Evolutionary conservation across 768 basidiomycete species (phyloP), one percentile per base, ranked within the genome.

Genomic region (Phylloporus arenicola): DNA sequence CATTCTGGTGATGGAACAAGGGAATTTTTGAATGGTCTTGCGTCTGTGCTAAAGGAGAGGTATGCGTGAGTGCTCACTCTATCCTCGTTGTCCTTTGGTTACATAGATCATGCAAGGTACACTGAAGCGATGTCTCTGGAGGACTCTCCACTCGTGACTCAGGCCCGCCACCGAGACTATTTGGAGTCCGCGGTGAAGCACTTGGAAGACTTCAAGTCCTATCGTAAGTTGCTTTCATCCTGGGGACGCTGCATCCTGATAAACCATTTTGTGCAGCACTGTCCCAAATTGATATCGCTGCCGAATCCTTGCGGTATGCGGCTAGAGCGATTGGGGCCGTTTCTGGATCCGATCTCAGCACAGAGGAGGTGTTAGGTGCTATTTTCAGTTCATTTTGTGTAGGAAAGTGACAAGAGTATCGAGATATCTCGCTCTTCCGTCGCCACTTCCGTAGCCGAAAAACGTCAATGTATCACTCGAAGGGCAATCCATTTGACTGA

Each of bases 351-450:
- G 55, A 57, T 33, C 84, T 95, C 48, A 84, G 84, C 41, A 81
- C 84, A 12, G 92, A 95, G 59, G 90, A 94, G 52, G 74, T 94
- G 8, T 66, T 95, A 19, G 90, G 92, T 51, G 79, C 79, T 17
- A 77, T 95, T 22, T 95, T 95, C 62, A 74, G 76, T 30, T 86
- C 88, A 45, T 95, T 95, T 66, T 95, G 92, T 62, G 89, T 94
- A 45, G 92, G 92, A 33, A 91, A 93, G 70, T 90, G 47, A 25
- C 25, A 25, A 6, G 29, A 59, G n/a, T 3, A 8, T 19, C 20
- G 14, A 25, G 5, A 9, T 37, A 0, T 16, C 16, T 34, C n/a
- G 19, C 19, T 22, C 13, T 22, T 22, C 20, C 12, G 20, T 20
- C 22, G 4, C 2, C 16, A 13, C 39, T 2, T 45, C 27, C 7